These are phyloP conservation scores for Ascochyta fabae DNA, from an alignment of 2,329 filamentous ascomycete species.

Conservation along the genomic window DNA sequence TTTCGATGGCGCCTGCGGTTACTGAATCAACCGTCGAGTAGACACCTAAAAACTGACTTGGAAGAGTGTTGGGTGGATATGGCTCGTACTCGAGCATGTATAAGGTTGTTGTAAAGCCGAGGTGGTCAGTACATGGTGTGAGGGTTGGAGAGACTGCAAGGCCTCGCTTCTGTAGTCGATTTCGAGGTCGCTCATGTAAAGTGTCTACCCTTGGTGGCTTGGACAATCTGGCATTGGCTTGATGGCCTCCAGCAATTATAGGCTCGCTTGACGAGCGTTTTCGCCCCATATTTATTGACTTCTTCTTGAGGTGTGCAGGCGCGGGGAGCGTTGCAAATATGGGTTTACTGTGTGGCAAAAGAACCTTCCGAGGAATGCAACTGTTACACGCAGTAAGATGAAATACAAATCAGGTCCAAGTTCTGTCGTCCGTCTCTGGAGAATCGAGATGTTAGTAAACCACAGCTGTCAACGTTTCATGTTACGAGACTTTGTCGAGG, in stretches of 20 bases:
- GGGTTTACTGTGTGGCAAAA: too few species aligned
- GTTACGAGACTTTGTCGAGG: not conserved
- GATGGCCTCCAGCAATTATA: slow-evolving; percentile 1
- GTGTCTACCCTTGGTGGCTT: slow-evolving; percentile 15
- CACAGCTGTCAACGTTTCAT: slow-evolving; percentile 2
- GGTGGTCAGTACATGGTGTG: not conserved
- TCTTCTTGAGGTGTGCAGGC: not conserved
- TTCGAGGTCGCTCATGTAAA: slow-evolving; percentile 6
- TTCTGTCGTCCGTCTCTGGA: too few species aligned
- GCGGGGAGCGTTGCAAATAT: too few species aligned
- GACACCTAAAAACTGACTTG: slow-evolving; percentile 30
- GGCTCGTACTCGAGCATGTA: slow-evolving; percentile 31
- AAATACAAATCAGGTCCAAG: not conserved
- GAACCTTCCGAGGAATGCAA: too few species aligned
- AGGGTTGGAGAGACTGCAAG: not conserved
- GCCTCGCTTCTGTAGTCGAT: slow-evolving; percentile 14
- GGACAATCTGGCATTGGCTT: slow-evolving; percentile 12
- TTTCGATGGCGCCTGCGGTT: slow-evolving; percentile 24
- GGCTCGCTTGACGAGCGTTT: slow-evolving; percentile 1
- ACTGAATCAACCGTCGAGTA: slow-evolving; percentile 30
- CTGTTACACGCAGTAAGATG: too few species aligned
- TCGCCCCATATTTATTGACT: not conserved
- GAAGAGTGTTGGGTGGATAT: slow-evolving; percentile 28
- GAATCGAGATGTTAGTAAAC: not conserved
- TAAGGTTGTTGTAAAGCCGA: slow-evolving; percentile 3